Evolutionary conservation across 179 eudicot species (phyloP).

Genomic region (Spergularia azorica): DNA sequence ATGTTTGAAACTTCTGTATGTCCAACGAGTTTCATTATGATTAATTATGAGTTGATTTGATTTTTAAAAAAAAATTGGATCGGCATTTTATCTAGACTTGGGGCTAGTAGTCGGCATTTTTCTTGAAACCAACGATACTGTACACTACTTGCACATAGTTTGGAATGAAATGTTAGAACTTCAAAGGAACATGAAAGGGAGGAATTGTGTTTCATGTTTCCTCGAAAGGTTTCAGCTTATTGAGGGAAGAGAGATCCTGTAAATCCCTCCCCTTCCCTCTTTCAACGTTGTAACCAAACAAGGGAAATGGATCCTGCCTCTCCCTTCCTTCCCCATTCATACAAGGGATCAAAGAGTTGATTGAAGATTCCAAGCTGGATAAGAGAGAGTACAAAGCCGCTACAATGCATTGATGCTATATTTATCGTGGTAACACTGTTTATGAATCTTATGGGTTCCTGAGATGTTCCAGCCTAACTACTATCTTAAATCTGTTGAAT

Average conservation of each 20-base stretch:
- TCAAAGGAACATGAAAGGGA: no score
- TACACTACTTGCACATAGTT: no score
- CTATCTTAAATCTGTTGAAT: neutral
- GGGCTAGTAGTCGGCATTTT: neutral
- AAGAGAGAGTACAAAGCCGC: neutral
- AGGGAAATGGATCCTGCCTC: no score
- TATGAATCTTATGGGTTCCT: neutral
- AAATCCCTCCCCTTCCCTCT: no score
- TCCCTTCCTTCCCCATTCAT: no score
- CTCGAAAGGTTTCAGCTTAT: no score
- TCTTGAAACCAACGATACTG: no score
- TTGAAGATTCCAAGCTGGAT: neutral
- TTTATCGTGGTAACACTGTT: neutral
- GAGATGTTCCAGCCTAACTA: neutral
- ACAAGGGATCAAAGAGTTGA: neutral
- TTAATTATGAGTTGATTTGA: neutral
- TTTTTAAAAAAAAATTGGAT: neutral
- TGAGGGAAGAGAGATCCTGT: no score
- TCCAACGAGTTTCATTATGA: neutral
- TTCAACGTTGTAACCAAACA: no score
- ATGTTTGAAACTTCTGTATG: neutral
- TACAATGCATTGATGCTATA: neutral
- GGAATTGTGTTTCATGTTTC: no score
- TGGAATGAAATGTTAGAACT: no score
- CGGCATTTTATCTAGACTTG: constrained; percentile 9